These are phyloP conservation scores for Tricholoma sp. DNA, from an alignment of 768 basidiomycete genomes.

Conservation along the genomic window DNA sequence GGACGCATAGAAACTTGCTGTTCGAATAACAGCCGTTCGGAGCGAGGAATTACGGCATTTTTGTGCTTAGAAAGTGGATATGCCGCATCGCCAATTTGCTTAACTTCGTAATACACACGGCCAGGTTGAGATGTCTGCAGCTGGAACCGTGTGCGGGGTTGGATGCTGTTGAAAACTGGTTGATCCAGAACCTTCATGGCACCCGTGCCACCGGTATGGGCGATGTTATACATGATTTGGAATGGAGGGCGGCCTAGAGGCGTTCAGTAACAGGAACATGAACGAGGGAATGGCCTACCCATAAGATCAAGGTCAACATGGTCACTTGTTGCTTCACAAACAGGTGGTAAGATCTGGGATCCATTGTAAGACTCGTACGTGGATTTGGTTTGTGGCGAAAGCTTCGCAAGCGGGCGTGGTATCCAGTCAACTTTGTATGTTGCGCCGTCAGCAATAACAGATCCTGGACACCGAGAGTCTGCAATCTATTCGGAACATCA, in stretches of 20 bases:
- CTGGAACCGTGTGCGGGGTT: slow-evolving; percentile 73
- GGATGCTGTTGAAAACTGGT: slow-evolving; percentile 81
- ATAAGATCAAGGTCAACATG: slow-evolving; percentile 81
- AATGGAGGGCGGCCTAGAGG: slow-evolving; percentile 83
- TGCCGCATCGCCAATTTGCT: slow-evolving; percentile 80
- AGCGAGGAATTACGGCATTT: slow-evolving; percentile 58
- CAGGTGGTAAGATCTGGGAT: slow-evolving; percentile 67
- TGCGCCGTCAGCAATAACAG: slow-evolving; percentile 51
- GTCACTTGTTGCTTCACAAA: slow-evolving; percentile 79
- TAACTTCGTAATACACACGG: slow-evolving; percentile 84
- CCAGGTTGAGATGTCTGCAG: slow-evolving; percentile 74
- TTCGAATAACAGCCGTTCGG: slow-evolving; percentile 70
- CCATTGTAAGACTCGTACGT: slow-evolving; percentile 60
- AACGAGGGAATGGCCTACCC: slow-evolving; percentile 36
- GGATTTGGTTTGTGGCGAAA: slow-evolving; percentile 55
- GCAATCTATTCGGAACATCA: slow-evolving; percentile 49
- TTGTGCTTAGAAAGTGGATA: slow-evolving; percentile 74
- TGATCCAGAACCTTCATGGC: slow-evolving; percentile 70
- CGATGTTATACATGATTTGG: slow-evolving; percentile 87
- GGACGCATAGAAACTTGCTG: slow-evolving; percentile 83
- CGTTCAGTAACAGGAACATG: not conserved
- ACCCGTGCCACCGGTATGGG: slow-evolving; percentile 59
- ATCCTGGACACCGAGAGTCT: slow-evolving; percentile 84
- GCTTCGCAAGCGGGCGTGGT: slow-evolving; percentile 66
- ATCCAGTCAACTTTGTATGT: slow-evolving; percentile 76